phyloP scores from a whole-genome alignment of 441 rosid genomes.

The Jatropha multifida region DNA sequence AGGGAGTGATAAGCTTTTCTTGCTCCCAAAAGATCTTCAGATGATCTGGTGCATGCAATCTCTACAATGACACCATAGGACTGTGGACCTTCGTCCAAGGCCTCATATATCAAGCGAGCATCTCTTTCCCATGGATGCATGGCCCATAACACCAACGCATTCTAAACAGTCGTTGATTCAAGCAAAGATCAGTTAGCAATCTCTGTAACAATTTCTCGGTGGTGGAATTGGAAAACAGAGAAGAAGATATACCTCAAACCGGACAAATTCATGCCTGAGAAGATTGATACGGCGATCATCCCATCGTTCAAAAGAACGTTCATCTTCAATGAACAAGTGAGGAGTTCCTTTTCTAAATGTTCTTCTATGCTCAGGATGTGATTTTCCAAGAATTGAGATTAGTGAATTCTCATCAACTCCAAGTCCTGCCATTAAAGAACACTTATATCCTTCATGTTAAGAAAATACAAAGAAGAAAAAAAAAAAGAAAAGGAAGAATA shows the following conservation, averaged over 20 bases:
- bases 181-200: background rate
- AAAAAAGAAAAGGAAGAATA: background rate
- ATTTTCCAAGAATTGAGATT: constrained; percentile 54
- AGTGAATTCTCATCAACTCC: constrained; percentile 82
- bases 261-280: constrained; percentile 72
- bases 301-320: constrained; percentile 70
- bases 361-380: constrained; percentile 52
- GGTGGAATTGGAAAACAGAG: background rate
- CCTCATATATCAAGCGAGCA: constrained; percentile 68
- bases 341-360: constrained; percentile 51
- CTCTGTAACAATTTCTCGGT: background rate
- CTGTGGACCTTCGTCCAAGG: constrained; percentile 52
- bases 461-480: background rate
- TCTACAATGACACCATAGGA: constrained; percentile 59
- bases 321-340: constrained; percentile 63
- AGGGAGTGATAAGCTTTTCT: constrained; percentile 92
- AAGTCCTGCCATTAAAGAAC: constrained; percentile 40
- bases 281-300: constrained; percentile 50
- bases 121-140: constrained; percentile 98
- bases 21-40: constrained; percentile 76
- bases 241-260: constrained; percentile 54
- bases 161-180: constrained; percentile 34
- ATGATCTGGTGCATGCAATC: constrained; percentile 76
- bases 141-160: constrained; percentile 66
- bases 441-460: background rate